phyloP scores from a whole-genome alignment of 2,329 filamentous ascomycete species.

The Teratosphaeria destructans region DNA sequence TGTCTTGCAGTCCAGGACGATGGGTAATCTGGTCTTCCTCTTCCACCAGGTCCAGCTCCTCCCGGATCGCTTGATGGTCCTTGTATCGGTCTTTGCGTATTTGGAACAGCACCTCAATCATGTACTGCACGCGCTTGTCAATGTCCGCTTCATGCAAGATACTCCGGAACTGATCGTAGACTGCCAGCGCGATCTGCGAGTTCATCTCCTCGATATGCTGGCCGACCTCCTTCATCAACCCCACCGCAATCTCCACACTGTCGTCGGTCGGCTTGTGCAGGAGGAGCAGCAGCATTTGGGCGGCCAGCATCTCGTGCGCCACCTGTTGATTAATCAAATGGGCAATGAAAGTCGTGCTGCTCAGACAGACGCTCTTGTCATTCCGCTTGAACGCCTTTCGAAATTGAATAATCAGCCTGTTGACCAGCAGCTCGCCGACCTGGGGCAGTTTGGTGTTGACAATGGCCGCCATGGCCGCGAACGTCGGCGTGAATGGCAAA shows the following conservation, averaged over 20 bases:
- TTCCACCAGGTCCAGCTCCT: constrained; percentile 90
- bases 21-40: constrained; percentile 98
- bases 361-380: constrained; percentile 90
- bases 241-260: constrained; percentile 93
- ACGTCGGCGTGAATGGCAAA: constrained; percentile 91
- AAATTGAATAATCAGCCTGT: constrained; percentile 80
- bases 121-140: constrained; percentile 97
- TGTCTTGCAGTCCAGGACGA: constrained; percentile 65
- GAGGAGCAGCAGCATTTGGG: constrained; percentile 83
- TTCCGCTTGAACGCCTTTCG: constrained; percentile 92
- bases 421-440: constrained; percentile 82
- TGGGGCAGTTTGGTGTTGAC: constrained; percentile 96
- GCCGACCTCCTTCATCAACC: constrained; percentile 83
- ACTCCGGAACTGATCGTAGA: constrained; percentile 92
- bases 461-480: constrained; percentile 89
- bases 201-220: constrained; percentile 96
- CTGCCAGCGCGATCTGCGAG: constrained; percentile 70
- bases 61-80: constrained; percentile 79
- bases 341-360: constrained; percentile 86
- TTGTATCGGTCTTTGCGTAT: constrained; percentile 94
- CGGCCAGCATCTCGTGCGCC: constrained; percentile 83
- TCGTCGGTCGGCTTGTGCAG: constrained; percentile 94
- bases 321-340: constrained; percentile 96
- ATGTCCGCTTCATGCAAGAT: constrained; percentile 96
- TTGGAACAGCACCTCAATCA: constrained; percentile 97